These are phyloP conservation scores for Chlorencoelia australis DNA, from an alignment of 2,329 filamentous ascomycete genomes.

Conservation along the genomic window DNA sequence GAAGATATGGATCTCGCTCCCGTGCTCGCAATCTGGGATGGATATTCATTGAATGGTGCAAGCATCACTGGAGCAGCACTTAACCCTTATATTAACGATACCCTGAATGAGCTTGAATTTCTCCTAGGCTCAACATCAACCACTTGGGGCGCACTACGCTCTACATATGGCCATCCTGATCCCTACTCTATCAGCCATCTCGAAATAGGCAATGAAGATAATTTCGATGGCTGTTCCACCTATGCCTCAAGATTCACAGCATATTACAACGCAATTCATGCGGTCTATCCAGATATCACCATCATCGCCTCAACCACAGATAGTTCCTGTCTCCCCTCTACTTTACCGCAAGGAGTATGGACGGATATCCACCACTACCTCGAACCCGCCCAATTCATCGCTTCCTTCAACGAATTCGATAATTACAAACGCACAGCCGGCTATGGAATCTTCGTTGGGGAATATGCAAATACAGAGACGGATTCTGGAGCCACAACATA, in stretches of 20 bases:
- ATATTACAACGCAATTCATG: constrained; percentile 37
- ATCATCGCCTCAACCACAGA: constrained; percentile 26
- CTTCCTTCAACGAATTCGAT: constrained; percentile 10
- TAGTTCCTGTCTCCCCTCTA: constrained; percentile 6
- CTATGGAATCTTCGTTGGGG: constrained; percentile 11
- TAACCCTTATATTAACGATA: constrained; percentile 36
- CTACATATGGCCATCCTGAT: constrained; percentile 36
- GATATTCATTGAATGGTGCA: constrained; percentile 30
- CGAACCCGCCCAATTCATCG: constrained; percentile 4
- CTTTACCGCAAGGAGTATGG: constrained; percentile 9
- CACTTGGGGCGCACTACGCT: constrained; percentile 34
- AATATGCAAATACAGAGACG: constrained; percentile 11
- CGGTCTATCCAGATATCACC: constrained; percentile 31
- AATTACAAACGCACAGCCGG: constrained; percentile 1
- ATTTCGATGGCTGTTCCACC: constrained; percentile 29
- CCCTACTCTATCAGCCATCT: constrained; percentile 39
- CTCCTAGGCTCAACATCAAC: constrained; percentile 35
- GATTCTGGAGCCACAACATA: constrained; percentile 8
- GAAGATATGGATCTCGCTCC: constrained; percentile 36
- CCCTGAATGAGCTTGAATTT: constrained; percentile 41
- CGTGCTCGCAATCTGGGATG: constrained; percentile 37
- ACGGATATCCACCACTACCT: constrained; percentile 12
- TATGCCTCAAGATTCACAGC: constrained; percentile 33
- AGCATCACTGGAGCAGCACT: constrained; percentile 31
- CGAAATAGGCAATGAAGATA: constrained; percentile 32